Conservation (phyloP, 202 grass and related monocot genomes). For the Setaria italica region DNA sequence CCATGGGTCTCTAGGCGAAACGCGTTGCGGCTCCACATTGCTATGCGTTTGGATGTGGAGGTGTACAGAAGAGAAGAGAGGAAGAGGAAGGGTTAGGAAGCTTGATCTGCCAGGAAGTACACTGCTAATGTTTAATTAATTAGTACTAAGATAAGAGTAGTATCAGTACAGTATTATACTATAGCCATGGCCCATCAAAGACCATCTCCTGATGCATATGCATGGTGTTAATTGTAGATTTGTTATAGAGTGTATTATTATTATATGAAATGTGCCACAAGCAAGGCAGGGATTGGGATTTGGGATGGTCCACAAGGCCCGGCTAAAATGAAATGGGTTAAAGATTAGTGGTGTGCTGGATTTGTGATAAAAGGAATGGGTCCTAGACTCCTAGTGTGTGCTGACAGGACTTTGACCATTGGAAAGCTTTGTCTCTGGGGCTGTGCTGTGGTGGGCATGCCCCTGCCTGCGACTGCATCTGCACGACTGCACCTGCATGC, state of each 20-base stretch:
- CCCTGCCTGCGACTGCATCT: neutral
- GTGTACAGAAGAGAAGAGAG: conserved; percentile 9
- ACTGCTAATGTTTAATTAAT: neutral
- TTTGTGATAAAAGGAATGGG: conserved; percentile 4
- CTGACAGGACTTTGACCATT: conserved; percentile 58
- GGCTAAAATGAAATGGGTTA: conserved; percentile 32
- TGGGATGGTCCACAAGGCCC: conserved; percentile 37
- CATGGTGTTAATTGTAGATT: neutral
- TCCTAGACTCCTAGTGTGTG: conserved; percentile 14
- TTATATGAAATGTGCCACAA: neutral
- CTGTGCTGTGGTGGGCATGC: conserved; percentile 50
- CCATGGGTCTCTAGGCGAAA: neutral
- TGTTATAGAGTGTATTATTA: too few relatives aligned
- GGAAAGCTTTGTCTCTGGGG: conserved; percentile 23
- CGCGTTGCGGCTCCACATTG: conserved; percentile 13
- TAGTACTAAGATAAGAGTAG: neutral
- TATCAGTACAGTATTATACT: conserved; percentile 1
- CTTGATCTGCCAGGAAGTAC: conserved; percentile 7
- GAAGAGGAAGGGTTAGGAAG: conserved; percentile 2
- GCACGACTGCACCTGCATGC: conserved; percentile 15
- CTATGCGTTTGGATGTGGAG: neutral
- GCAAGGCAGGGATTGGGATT: conserved; percentile 9
- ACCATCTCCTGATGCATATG: conserved; percentile 3
- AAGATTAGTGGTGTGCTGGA: conserved; percentile 6
- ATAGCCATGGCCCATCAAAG: neutral